These are phyloP conservation scores for Neodidymelliopsis sp. DNA, from an alignment of 2,329 filamentous ascomycete genomes.

Conservation along the genomic window DNA sequence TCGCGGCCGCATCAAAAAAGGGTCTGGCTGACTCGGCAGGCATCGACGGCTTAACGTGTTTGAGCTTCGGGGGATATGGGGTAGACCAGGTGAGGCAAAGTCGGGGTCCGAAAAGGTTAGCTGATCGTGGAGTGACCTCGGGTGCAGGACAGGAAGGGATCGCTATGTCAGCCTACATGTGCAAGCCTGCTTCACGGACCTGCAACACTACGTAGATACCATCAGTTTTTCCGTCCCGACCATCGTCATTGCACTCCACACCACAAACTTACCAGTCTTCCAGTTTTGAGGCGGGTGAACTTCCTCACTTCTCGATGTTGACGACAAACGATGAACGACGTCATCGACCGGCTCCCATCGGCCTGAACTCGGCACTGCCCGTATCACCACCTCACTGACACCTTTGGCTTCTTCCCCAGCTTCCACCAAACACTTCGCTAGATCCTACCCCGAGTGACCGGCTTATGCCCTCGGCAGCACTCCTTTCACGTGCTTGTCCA, in stretches of 20 bases:
- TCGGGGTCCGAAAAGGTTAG: slow-evolving; percentile 23
- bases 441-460: slow-evolving; percentile 7
- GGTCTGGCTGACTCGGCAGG: slow-evolving; percentile 23
- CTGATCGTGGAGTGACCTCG: slow-evolving; percentile 19
- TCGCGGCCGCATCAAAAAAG: slow-evolving; percentile 22
- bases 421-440: slow-evolving; percentile 3
- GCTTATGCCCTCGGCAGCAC: slow-evolving; percentile 8
- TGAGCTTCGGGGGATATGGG: slow-evolving; percentile 15
- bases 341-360: slow-evolving; percentile 11
- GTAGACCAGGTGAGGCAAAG: slow-evolving; percentile 20
- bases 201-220: slow-evolving; percentile 8
- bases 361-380: slow-evolving; percentile 7
- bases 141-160: slow-evolving; percentile 11
- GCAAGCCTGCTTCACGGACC: slow-evolving; percentile 13
- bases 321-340: slow-evolving; percentile 1
- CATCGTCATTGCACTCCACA: slow-evolving; percentile 20
- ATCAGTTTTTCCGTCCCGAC: neutral
- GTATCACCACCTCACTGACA: slow-evolving; percentile 1
- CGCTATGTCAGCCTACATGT: slow-evolving; percentile 18
- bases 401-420: slow-evolving; percentile 11
- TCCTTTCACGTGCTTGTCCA: slow-evolving; percentile 3
- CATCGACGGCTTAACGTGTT: slow-evolving; percentile 27
- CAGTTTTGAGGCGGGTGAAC: neutral
- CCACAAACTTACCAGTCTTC: neutral
- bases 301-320: slow-evolving; percentile 10